A percentile compares a stretch with the other conserved stretches of the same genome.
Evolutionary conservation across 805 yeast species (phyloP).

Genomic region (Lipomyces sp.): DNA sequence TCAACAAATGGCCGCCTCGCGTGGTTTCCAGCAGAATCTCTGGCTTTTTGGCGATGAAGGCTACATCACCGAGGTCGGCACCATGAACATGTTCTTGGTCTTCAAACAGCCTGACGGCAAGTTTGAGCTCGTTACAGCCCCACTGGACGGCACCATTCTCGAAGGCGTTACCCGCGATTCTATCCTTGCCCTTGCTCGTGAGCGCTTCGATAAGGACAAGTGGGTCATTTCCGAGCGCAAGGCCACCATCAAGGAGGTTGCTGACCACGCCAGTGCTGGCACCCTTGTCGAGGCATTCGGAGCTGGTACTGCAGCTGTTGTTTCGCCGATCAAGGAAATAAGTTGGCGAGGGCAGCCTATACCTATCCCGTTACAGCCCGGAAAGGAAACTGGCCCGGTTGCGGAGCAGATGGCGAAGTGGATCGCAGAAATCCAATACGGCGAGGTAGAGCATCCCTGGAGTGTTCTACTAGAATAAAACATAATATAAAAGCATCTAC

Average conservation of each 20-base stretch:
- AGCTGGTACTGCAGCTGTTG: slow-evolving; percentile 97
- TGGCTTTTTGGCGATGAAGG: slow-evolving; percentile 95
- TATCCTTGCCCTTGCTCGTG: slow-evolving; percentile 74
- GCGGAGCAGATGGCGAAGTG: slow-evolving; percentile 79
- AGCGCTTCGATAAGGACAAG: slow-evolving; percentile 70
- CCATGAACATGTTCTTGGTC: slow-evolving; percentile 93
- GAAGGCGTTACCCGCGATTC: slow-evolving; percentile 98
- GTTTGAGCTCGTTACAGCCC: slow-evolving; percentile 93
- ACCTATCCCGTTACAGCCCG: slow-evolving; percentile 76
- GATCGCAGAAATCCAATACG: slow-evolving; percentile 91
- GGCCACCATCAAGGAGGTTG: slow-evolving; percentile 79
- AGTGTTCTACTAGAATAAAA: slow-evolving; percentile 23
- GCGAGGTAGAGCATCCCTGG: slow-evolving; percentile 62
- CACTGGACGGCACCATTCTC: slow-evolving; percentile 94
- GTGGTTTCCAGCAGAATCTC: slow-evolving; percentile 94
- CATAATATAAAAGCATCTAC: neutral
- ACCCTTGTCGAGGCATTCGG: slow-evolving; percentile 94
- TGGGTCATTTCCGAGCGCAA: slow-evolving; percentile 87
- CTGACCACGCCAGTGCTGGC: slow-evolving; percentile 75
- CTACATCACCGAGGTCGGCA: slow-evolving; percentile 92
- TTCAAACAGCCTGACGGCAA: slow-evolving; percentile 68
- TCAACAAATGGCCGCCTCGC: slow-evolving; percentile 82
- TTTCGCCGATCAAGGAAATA: slow-evolving; percentile 87
- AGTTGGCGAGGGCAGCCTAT: slow-evolving; percentile 78
- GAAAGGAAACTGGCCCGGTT: slow-evolving; percentile 77